Conservation (phyloP, 148 eudicot species). For the Silene uniflora region DNA sequence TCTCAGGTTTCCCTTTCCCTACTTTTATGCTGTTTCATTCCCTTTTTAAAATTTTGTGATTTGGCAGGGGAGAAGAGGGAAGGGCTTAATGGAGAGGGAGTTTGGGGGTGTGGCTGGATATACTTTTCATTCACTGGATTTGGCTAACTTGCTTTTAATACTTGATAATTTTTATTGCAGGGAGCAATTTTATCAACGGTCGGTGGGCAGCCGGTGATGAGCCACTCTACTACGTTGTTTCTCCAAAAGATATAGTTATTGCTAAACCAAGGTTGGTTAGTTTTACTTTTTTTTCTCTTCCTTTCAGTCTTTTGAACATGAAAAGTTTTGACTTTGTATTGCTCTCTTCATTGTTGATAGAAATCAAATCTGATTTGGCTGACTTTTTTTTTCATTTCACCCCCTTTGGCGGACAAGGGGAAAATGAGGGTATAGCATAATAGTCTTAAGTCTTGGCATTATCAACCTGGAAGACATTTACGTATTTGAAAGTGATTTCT, state of each 20-base stretch:
- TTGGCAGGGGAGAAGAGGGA: neutral
- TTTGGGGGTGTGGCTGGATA: neutral
- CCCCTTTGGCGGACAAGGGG: neutral
- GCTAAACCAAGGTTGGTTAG: constrained; percentile 87
- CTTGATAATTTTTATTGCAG: constrained; percentile 36
- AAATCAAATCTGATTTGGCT: neutral
- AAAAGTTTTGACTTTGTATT: neutral
- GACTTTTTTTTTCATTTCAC: neutral
- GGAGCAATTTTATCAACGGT: constrained; percentile 87
- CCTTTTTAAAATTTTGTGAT: neutral
- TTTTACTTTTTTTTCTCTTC: neutral
- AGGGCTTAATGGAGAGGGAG: neutral
- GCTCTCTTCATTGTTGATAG: neutral
- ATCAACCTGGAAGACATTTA: too few species aligned
- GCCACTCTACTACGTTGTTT: constrained; percentile 87
- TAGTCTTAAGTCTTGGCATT: too few species aligned
- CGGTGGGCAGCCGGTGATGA: constrained; percentile 98
- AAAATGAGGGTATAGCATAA: neutral
- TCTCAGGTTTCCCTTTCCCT: constrained; percentile 57
- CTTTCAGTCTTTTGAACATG: neutral
- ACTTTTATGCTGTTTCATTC: neutral
- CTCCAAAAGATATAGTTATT: constrained; percentile 94
- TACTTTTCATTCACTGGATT: constrained; percentile 8
- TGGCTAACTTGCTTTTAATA: constrained; percentile 1
- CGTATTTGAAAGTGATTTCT: too few species aligned